phyloP scores from a whole-genome alignment of 495 filamentous ascomycete genomes.

The Hypoxylon cercidicola region DNA sequence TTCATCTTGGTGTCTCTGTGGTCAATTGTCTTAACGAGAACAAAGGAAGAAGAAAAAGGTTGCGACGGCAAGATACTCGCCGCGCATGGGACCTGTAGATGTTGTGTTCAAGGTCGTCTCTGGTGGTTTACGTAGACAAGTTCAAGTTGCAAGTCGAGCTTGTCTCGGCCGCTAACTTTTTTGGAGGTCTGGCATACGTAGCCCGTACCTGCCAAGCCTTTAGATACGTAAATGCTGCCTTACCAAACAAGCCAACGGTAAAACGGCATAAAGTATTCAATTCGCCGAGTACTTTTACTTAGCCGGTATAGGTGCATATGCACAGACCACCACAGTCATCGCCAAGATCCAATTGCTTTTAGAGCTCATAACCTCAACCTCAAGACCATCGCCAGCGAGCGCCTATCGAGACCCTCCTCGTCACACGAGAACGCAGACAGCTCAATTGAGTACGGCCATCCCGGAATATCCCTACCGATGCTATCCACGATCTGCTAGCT shows the following conservation, averaged over 20 bases:
- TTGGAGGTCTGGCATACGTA: constrained; percentile 49
- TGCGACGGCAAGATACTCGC: constrained; percentile 42
- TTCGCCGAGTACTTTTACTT: constrained; percentile 4
- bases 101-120: constrained; percentile 10
- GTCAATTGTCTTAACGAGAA: constrained; percentile 47
- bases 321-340: constrained; percentile 18
- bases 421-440: constrained; percentile 2
- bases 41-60: constrained; percentile 41
- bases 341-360: constrained; percentile 15
- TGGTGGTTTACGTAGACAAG: constrained; percentile 7
- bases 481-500: not conserved
- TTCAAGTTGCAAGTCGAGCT: constrained; percentile 13
- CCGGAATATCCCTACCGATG: constrained; percentile 1
- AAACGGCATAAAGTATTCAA: constrained; percentile 8
- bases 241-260: constrained; percentile 9
- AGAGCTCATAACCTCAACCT: constrained; percentile 22
- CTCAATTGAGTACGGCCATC: constrained; percentile 32
- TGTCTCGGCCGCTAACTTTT: constrained; percentile 22
- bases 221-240: not conserved
- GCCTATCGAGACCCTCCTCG: constrained; percentile 20
- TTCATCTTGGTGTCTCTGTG: constrained; percentile 66
- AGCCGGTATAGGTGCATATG: not conserved
- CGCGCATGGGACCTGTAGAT: constrained; percentile 41
- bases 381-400: constrained; percentile 4
- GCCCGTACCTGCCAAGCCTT: constrained; percentile 48